Conservation (phyloP, 352 stramenopile genomes). For the Pythium rishiriense region DNA sequence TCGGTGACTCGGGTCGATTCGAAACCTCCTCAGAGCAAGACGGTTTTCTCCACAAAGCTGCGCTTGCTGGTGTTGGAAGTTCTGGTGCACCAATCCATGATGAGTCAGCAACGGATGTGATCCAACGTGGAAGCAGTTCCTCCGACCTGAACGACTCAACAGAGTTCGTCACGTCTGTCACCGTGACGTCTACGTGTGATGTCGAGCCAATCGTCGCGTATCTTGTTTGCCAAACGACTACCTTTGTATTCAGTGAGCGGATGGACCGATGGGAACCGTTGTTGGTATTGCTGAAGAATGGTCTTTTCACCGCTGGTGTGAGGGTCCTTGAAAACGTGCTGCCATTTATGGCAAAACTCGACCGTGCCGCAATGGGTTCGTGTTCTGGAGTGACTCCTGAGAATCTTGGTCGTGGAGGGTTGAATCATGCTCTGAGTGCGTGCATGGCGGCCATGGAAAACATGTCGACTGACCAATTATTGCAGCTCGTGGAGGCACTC, state of each 20-base stretch:
- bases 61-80: constrained; percentile 26
- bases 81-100: constrained; percentile 32
- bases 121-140: constrained; percentile 8
- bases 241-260: constrained; percentile 68
- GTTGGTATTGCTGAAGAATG: constrained; percentile 69
- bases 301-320: constrained; percentile 57
- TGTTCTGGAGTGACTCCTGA: background rate
- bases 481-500: constrained; percentile 55
- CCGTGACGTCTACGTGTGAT: constrained; percentile 50
- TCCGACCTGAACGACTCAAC: constrained; percentile 20
- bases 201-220: constrained; percentile 87
- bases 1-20: background rate
- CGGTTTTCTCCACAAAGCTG: constrained; percentile 17
- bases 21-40: background rate
- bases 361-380: constrained; percentile 27
- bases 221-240: constrained; percentile 80
- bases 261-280: constrained; percentile 85
- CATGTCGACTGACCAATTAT: constrained; percentile 64
- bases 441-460: constrained; percentile 79
- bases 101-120: background rate
- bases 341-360: constrained; percentile 58
- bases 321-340: constrained; percentile 78
- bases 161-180: constrained; percentile 29
- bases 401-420: background rate
- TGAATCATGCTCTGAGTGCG: constrained; percentile 56